Evolutionary conservation across 192 early-diverging fungal species (phyloP), one percentile per base, ranked within the genome.

Genomic region (Chytriomyces sp.): DNA sequence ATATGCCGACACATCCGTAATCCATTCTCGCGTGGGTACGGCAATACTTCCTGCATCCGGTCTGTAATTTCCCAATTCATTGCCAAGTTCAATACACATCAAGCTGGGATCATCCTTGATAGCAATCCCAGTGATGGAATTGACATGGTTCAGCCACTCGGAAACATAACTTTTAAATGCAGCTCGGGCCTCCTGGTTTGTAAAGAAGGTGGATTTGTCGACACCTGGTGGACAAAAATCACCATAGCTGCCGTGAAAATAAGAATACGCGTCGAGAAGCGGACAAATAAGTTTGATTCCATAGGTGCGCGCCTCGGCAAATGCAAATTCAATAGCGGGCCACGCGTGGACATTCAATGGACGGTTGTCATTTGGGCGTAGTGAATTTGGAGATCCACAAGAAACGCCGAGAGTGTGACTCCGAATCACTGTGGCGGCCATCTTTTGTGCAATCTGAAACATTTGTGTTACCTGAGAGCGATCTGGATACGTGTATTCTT

Each of bases 51-150:
- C 47, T 28, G 66, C 66, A 16, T 16, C 13, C 18, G 66, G 66
- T 13, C 66, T 24, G 24, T 50, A 35, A 53, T 61, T 61, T 63
- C 65, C 64, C 11, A 77, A 59, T 46, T 85, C 83, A 45, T 85
- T 85, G 6, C 62, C 77, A 45, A 85, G 67, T 57, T 85, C 76
- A 16, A 49, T 46, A 0, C 48, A 72, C 20, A 85, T 57, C 11
- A 84, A 76, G 16, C 83, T 79, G 5, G 78, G 78, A 60, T 84
- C 83, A 67, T 84, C 50, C 64, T 84, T 79, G 74, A 78, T 79
- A 5, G 59, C 50, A 45, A 86, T n/a, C 16, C 80, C 80, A 18
- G 82, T 85, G 60, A 82, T 44, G 20, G 77, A 44, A 26, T 84
- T 85, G 16, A 71, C 66, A 16, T 75, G 80, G 63, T 84, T 83